Conservation (phyloP, 129 eudicot genomes). For the Chrysanthemum lavandulifolium region DNA sequence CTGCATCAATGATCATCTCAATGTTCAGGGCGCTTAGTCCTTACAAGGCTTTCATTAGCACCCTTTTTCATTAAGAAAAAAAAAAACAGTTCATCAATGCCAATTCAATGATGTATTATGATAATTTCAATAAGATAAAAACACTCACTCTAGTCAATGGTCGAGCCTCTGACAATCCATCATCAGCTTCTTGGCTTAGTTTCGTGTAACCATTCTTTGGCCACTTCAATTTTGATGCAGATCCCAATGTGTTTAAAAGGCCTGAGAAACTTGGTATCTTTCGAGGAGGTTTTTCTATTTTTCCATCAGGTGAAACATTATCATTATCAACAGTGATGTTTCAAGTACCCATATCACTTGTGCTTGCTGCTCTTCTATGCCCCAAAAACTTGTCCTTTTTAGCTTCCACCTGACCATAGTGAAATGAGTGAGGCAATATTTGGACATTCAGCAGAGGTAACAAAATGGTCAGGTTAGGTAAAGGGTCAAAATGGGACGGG, state of each 20-base stretch:
- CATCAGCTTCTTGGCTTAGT: conserved; percentile 52
- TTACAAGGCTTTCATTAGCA: conserved; percentile 40
- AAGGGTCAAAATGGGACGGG: background rate
- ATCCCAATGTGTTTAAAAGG: conserved; percentile 58
- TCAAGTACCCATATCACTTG: conserved; percentile 65
- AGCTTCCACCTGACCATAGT: conserved; percentile 28
- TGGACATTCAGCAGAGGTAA: background rate
- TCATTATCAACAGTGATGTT: conserved; percentile 52
- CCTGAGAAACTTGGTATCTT: conserved; percentile 77
- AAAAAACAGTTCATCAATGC: conserved; percentile 10
- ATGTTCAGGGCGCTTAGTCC: conserved; percentile 50
- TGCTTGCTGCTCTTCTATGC: conserved; percentile 86
- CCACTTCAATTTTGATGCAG: conserved; percentile 60
- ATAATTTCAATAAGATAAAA: background rate
- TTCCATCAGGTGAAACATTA: conserved; percentile 21
- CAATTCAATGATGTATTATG: background rate
- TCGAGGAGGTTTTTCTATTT: conserved; percentile 50
- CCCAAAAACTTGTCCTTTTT: conserved; percentile 49
- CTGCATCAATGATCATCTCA: conserved; percentile 38
- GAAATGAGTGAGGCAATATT: background rate
- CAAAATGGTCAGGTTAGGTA: background rate
- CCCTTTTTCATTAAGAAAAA: conserved; percentile 32
- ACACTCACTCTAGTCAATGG: conserved; percentile 43
- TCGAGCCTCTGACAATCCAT: conserved; percentile 36
- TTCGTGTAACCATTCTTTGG: conserved; percentile 71